Evolutionary conservation across 2,329 filamentous ascomycete genomes (phyloP), one percentile per base, ranked within the genome.

Genomic region (Aspergillus tamarii): DNA sequence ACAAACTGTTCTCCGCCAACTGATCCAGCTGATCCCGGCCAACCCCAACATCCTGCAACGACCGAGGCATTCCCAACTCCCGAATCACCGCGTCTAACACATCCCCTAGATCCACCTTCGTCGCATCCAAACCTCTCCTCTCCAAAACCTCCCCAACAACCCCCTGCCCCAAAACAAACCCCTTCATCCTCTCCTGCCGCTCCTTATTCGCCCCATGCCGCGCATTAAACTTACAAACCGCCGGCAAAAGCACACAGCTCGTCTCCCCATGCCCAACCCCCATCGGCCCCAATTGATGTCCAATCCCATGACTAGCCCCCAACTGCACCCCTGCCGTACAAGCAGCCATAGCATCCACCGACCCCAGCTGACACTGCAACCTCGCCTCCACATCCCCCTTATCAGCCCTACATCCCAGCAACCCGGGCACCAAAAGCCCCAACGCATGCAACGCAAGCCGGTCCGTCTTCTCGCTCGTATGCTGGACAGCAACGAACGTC

Each of bases 211-310:
- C 78, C 7, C 80, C 80, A 56, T 79, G 72, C 41, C 70, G 72
- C 2, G 77, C 76, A 62, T 88, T 89, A 69, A 80, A 88, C 69
- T 83, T 84, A 70, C 84, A 84, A 7, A 89, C 85, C 0, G 83
- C 81, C 0, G 86, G 85, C 41, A 84, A 77, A 61, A 86, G 77
- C 53, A 84, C 82, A 70, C 83, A 89, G 67, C 83, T 86, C 32
- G 86, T 89, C 72, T 87, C 85, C 12, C 87, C 87, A 69, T 89
- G 86, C 0, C 84, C 83, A 2, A 88, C 86, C 0, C 86, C 86
- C 3, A 85, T 71, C 0, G 85, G 85, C 0, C 84, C 84, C 0
- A 86, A 77, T 73, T 84, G 83, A 69, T 85, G 83, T 4, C 83
- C 83, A 63, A 86, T 85, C 0, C 82, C 84, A 67, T 86, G 83